These are phyloP conservation scores for Canavalia gladiata DNA, from an alignment of 306 rosid species.

Conservation along the genomic window DNA sequence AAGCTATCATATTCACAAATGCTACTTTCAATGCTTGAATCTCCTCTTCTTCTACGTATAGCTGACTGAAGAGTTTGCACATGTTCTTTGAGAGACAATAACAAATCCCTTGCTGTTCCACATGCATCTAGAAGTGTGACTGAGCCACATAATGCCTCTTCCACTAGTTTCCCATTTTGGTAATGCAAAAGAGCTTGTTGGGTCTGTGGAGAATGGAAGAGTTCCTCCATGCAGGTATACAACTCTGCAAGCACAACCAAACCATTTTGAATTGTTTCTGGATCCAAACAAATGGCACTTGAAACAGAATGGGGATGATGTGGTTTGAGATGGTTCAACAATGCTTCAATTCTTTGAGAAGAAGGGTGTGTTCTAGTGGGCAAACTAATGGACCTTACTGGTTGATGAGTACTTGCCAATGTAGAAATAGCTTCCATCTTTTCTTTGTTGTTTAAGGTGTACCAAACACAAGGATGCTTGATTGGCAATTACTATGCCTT, in stretches of 20 bases:
- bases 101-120: slow-evolving; percentile 57
- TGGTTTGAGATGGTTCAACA: slow-evolving; percentile 58
- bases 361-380: slow-evolving; percentile 75
- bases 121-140: slow-evolving; percentile 69
- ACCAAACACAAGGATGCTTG: slow-evolving; percentile 51
- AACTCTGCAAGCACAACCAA: slow-evolving; percentile 63
- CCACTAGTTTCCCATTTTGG: slow-evolving; percentile 54
- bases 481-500: slow-evolving; percentile 14
- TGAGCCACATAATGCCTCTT: slow-evolving; percentile 58
- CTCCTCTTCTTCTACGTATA: slow-evolving; percentile 64
- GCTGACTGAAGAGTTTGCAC: slow-evolving; percentile 67
- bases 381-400: slow-evolving; percentile 79
- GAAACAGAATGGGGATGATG: slow-evolving; percentile 31
- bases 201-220: slow-evolving; percentile 60
- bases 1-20: slow-evolving; percentile 57
- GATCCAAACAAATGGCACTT: slow-evolving; percentile 32
- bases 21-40: slow-evolving; percentile 56
- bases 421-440: slow-evolving; percentile 50
- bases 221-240: slow-evolving; percentile 65
- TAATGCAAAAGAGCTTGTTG: slow-evolving; percentile 63
- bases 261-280: slow-evolving; percentile 54
- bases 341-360: slow-evolving; percentile 63
- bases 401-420: slow-evolving; percentile 47
- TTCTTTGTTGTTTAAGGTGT: slow-evolving; percentile 23
- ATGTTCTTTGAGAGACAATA: slow-evolving; percentile 59